Evolutionary conservation across 1,284 basidiomycete genomes (phyloP).

Genomic region (Athelia sp.): DNA sequence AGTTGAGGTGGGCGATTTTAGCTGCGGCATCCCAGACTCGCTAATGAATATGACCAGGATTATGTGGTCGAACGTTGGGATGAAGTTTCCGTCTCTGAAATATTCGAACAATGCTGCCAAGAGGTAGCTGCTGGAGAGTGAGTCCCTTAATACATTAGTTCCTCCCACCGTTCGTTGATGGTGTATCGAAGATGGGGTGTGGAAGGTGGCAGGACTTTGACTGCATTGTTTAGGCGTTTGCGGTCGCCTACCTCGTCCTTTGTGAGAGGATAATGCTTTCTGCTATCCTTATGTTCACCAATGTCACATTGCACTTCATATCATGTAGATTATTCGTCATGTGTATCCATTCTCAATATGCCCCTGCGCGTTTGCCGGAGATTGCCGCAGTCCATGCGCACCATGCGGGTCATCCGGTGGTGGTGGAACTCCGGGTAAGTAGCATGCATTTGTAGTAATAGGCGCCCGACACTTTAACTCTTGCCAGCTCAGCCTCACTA

Average conservation of each 20-base stretch:
- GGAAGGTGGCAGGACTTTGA: slow-evolving; percentile 63
- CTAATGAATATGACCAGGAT: slow-evolving; percentile 33
- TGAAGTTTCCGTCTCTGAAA: slow-evolving; percentile 54
- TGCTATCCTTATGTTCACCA: too few species aligned
- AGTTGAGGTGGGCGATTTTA: slow-evolving; percentile 40
- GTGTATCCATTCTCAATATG: too few species aligned
- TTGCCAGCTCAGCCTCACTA: too few species aligned
- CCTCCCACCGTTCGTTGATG: too few species aligned
- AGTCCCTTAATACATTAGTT: slow-evolving; percentile 22
- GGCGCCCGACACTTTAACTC: too few species aligned
- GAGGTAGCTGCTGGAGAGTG: slow-evolving; percentile 70
- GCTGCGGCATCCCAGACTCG: background rate
- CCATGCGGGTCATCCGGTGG: background rate
- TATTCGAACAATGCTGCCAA: slow-evolving; percentile 65
- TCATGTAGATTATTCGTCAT: too few species aligned
- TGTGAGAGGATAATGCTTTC: background rate
- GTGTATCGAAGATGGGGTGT: slow-evolving; percentile 50
- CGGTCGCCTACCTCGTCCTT: slow-evolving; percentile 40
- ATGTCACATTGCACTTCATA: too few species aligned
- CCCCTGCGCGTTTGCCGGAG: too few species aligned
- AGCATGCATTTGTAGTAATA: too few species aligned
- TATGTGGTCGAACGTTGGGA: slow-evolving; percentile 69
- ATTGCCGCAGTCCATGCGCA: background rate
- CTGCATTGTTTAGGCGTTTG: slow-evolving; percentile 58
- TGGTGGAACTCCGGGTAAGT: too few species aligned